Evolutionary conservation across 352 stramenopile species (phyloP), one percentile per base, ranked within the genome.

Genomic region (Blastocystis sp.): DNA sequence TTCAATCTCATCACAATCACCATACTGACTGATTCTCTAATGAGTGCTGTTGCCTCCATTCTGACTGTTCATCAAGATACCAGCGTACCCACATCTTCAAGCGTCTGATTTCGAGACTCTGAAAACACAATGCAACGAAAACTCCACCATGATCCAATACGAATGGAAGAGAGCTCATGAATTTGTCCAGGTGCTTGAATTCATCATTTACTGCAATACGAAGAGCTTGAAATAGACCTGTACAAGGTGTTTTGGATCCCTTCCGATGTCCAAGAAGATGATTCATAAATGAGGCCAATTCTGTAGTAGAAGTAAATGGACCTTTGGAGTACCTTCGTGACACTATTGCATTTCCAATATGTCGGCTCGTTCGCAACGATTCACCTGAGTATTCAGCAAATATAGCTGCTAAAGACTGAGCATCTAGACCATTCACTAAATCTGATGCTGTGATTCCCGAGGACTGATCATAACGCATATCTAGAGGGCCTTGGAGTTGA

Each of bases 201-300:
- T 91, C 89, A 40, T 80, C 59, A 68, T 91, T 91, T 1, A 91
- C 89, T 27, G 69, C 51, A 30, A 91, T 91, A 9, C 89, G 80
- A n/a, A 91, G 80, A 22, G 81, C 80, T 68, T 91, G 80, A 69
- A 91, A 90, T 11, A 82, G 17, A 0, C 89, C 40, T 19, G 89
- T 75, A 13, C 81, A 89, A n/a, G 81, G 79, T 27, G 79, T 89
- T 19, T 24, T 17, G 22, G 53, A 69, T 22, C 70, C 51, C 60
- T 88, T 90, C 53, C 42, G 59, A 42, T 53, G 11, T 0, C 57
- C 24, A 22, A 89, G 58, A 6, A 42, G 53, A 0, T 58, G 58
- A 54, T 79, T 77, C 15, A 68, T 19, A 37, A 33, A 68, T 13
- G 0, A 30, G 15, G 59, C 59, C 5, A 68, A 53, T 62, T 81